Conservation (phyloP, 768 basidiomycete species). For the Mycena sanguinolenta region DNA sequence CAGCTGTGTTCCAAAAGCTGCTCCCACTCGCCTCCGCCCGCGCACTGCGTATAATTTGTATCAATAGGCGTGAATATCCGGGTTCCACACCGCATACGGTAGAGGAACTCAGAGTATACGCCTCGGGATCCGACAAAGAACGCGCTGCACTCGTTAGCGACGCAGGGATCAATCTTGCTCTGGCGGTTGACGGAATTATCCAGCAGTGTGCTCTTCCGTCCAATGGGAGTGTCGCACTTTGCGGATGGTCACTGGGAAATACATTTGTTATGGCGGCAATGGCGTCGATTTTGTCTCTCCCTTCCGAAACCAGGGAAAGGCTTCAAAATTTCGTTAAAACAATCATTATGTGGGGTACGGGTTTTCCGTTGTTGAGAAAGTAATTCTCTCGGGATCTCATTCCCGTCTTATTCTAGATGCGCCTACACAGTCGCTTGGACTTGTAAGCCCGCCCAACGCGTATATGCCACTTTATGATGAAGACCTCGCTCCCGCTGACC, state of each 20-base stretch:
- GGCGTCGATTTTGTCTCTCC: constrained; percentile 31
- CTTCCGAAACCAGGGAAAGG: constrained; percentile 22
- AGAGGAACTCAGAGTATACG: constrained; percentile 39
- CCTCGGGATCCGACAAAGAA: constrained; percentile 29
- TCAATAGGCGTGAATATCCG: constrained; percentile 50
- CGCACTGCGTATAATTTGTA: constrained; percentile 47
- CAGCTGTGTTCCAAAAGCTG: constrained; percentile 46
- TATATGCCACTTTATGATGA: constrained; percentile 27
- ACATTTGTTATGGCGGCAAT: constrained; percentile 40
- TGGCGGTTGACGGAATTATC: constrained; percentile 46
- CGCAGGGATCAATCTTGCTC: constrained; percentile 45
- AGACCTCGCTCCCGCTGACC: constrained; percentile 7
- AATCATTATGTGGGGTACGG: constrained; percentile 44
- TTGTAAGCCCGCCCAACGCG: constrained; percentile 2
- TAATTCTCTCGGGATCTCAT: not conserved
- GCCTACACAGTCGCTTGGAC: constrained; percentile 27
- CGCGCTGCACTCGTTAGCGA: constrained; percentile 39
- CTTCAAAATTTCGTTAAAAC: constrained; percentile 39
- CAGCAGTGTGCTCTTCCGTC: constrained; percentile 39
- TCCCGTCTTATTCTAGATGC: constrained; percentile 12
- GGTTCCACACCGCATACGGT: constrained; percentile 46
- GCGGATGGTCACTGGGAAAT: constrained; percentile 51
- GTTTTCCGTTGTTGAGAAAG: not conserved
- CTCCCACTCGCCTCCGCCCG: constrained; percentile 36
- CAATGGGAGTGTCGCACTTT: constrained; percentile 29